Percentiles rank a stretch among this genome's conserved stretches.
These are phyloP conservation scores for Rhipidocladum racemiflorum DNA, from an alignment of 176 grass and related monocot species.

Conservation along the genomic window DNA sequence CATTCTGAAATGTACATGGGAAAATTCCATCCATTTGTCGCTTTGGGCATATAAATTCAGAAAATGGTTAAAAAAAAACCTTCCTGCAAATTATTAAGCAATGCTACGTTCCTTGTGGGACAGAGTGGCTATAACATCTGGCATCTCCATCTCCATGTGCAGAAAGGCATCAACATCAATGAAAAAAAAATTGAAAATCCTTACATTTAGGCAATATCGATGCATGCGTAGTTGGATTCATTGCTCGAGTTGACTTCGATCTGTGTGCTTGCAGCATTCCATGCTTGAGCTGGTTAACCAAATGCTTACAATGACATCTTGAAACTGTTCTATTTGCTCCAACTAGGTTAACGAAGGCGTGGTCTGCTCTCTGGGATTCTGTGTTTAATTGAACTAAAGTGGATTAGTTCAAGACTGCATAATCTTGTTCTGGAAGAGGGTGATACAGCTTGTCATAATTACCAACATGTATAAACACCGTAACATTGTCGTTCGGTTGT, in stretches of 20 bases:
- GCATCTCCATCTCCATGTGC: slow-evolving; percentile 52
- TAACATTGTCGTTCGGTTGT: background rate
- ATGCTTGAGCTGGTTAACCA: background rate
- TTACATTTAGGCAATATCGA: background rate
- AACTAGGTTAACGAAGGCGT: too few species aligned
- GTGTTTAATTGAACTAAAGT: background rate
- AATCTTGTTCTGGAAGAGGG: background rate
- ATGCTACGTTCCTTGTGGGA: background rate
- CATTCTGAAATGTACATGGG: background rate
- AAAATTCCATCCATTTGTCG: background rate
- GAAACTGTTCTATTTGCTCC: background rate
- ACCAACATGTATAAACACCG: background rate
- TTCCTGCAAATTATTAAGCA: slow-evolving; percentile 20
- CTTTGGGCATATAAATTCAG: background rate
- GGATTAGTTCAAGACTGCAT: background rate
- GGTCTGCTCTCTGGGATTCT: background rate
- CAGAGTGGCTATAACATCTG: slow-evolving; percentile 30
- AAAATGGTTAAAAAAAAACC: background rate
- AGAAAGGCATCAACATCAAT: background rate
- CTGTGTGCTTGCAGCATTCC: background rate
- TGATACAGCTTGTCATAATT: background rate
- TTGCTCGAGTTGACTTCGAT: slow-evolving; percentile 19
- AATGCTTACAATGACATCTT: background rate
- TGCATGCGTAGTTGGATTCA: slow-evolving; percentile 27
- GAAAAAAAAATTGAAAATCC: background rate